A percentile compares a stretch with the other conserved stretches of the same genome.
phyloP scores from a whole-genome alignment of 2,329 filamentous ascomycete species.

The Colletotrichum sp. region DNA sequence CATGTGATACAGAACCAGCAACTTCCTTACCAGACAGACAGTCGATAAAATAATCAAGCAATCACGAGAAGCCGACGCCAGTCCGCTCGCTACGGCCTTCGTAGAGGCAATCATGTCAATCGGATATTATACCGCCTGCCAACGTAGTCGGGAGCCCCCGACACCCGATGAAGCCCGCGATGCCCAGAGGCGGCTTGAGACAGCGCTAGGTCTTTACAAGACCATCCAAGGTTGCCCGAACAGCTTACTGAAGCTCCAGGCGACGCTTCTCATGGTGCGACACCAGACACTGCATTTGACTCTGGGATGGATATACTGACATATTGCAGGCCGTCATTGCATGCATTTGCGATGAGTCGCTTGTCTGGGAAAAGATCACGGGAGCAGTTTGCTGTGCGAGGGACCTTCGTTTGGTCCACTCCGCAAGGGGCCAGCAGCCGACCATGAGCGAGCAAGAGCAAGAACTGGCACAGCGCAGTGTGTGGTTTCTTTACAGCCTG shows the following conservation, averaged over 20 bases:
- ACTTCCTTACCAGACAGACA: background rate
- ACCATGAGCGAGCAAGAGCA: constrained; percentile 5
- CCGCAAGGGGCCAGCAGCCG: background rate
- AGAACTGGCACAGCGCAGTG: background rate
- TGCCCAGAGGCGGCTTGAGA: background rate
- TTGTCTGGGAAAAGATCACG: constrained; percentile 5
- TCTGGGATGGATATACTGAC: rapidly evolving
- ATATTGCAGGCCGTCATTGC: background rate
- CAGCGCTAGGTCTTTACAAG: background rate
- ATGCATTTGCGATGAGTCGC: constrained; percentile 1
- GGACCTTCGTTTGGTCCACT: constrained; percentile 10
- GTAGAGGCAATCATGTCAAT: background rate
- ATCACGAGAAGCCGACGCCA: background rate
- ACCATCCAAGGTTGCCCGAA: background rate
- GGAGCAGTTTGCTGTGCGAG: constrained; percentile 7
- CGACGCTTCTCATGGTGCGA: background rate
- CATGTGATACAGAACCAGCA: background rate
- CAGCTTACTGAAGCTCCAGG: constrained; percentile 3
- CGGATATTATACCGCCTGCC: background rate
- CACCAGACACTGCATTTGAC: background rate
- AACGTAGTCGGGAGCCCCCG: background rate
- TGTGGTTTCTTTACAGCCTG: constrained; percentile 15
- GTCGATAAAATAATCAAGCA: background rate
- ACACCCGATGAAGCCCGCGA: background rate
- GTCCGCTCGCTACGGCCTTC: background rate